These are phyloP conservation scores for Silene vulgaris DNA, from an alignment of 179 eudicot species.

Conservation along the genomic window DNA sequence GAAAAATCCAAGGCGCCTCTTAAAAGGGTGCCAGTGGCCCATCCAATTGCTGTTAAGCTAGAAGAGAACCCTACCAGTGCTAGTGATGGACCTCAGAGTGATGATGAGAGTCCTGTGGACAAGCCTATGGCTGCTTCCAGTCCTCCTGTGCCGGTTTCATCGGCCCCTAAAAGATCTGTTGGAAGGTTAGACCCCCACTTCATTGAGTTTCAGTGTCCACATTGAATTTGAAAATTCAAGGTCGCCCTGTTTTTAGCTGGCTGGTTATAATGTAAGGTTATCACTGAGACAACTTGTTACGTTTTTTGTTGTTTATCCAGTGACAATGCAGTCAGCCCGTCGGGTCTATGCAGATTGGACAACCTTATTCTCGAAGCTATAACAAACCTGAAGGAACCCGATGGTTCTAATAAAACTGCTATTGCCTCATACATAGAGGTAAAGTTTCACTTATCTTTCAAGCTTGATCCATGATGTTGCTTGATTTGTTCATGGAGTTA, in stretches of 20 bases:
- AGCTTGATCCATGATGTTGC: constrained; percentile 4
- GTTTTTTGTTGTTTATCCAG: constrained; percentile 11
- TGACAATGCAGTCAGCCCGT: constrained; percentile 18
- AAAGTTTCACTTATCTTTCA: constrained; percentile 14
- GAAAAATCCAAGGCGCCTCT: constrained; percentile 67
- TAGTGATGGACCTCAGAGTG: constrained; percentile 48
- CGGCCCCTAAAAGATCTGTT: constrained; percentile 64
- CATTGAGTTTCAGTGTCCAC: background rate
- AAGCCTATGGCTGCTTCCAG: constrained; percentile 41
- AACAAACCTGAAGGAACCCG: constrained; percentile 80
- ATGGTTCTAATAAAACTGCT: constrained; percentile 86
- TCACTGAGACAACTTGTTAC: constrained; percentile 2
- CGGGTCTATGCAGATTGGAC: constrained; percentile 62
- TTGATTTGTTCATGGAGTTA: background rate
- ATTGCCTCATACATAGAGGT: constrained; percentile 94
- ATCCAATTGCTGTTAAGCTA: constrained; percentile 33
- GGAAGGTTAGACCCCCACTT: constrained; percentile 51
- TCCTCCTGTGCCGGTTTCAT: constrained; percentile 42
- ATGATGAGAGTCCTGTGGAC: constrained; percentile 59
- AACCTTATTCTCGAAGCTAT: constrained; percentile 90
- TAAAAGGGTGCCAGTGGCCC: constrained; percentile 48
- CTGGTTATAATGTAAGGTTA: background rate
- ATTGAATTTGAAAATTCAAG: background rate
- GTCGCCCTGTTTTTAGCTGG: background rate
- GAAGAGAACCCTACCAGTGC: constrained; percentile 57